These are phyloP conservation scores for Macrophomina tecta DNA, from an alignment of 2,329 filamentous ascomycete genomes.

Conservation along the genomic window DNA sequence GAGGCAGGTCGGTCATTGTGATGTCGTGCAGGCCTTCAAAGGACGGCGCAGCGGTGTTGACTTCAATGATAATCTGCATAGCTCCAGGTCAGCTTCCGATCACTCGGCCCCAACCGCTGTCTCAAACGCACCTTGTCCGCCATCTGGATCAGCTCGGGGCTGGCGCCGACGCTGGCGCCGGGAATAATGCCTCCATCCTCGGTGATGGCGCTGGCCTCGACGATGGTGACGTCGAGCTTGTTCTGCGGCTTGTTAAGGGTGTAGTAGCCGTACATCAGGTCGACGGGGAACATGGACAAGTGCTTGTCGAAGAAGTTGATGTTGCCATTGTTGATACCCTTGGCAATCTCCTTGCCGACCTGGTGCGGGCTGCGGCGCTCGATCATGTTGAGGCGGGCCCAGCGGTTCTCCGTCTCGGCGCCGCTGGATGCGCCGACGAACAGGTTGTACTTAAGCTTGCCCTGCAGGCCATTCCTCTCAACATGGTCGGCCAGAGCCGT, in stretches of 20 bases:
- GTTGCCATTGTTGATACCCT: slow-evolving; percentile 85
- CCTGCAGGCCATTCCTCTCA: slow-evolving; percentile 83
- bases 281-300: slow-evolving; percentile 87
- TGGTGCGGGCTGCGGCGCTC: slow-evolving; percentile 84
- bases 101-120: background rate
- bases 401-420: slow-evolving; percentile 88
- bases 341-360: slow-evolving; percentile 87
- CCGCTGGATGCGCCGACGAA: slow-evolving; percentile 91
- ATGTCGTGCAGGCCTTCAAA: slow-evolving; percentile 92
- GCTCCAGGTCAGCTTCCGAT: background rate
- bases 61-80: slow-evolving; percentile 77
- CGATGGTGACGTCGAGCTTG: slow-evolving; percentile 80
- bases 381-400: slow-evolving; percentile 91
- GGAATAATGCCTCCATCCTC: slow-evolving; percentile 89
- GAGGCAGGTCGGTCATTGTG: slow-evolving; percentile 84
- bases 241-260: slow-evolving; percentile 78
- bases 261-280: slow-evolving; percentile 82
- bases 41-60: slow-evolving; percentile 84
- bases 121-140: slow-evolving; percentile 71
- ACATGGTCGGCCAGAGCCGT: slow-evolving; percentile 86
- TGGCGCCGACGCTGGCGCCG: slow-evolving; percentile 83
- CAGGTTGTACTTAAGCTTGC: slow-evolving; percentile 82
- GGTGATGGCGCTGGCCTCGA: slow-evolving; percentile 86
- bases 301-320: slow-evolving; percentile 97
- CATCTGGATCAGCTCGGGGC: slow-evolving; percentile 86